phyloP scores from a whole-genome alignment of 805 yeast genomes.

The Saturnispora dispora region DNA sequence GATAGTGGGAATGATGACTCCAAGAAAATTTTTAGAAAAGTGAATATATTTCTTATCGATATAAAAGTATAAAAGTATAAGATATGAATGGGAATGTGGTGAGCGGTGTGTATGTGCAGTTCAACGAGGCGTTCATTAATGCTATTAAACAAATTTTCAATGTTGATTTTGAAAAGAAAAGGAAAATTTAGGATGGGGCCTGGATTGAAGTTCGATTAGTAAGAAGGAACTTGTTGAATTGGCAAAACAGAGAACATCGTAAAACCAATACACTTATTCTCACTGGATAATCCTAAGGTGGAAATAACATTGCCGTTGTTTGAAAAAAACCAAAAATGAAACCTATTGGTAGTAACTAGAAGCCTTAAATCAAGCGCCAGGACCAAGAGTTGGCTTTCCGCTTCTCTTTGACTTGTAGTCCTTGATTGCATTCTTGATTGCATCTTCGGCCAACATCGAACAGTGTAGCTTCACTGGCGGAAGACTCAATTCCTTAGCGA shows the following conservation, averaged over 20 bases:
- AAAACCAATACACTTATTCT: neutral
- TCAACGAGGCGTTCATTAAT: neutral
- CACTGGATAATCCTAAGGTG: neutral
- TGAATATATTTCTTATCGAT: neutral
- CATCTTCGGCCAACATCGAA: conserved; percentile 98
- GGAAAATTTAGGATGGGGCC: neutral
- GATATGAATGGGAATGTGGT: neutral
- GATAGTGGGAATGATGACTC: neutral
- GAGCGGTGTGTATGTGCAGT: neutral
- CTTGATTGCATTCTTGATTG: conserved; percentile 93
- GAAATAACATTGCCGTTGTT: neutral
- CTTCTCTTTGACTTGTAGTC: conserved; percentile 82
- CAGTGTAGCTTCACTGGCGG: conserved; percentile 98
- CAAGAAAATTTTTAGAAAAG: neutral
- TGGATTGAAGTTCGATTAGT: neutral
- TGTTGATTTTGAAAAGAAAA: neutral
- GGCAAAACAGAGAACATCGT: neutral
- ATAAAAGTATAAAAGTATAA: neutral
- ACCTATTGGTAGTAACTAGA: neutral
- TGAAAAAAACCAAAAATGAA: neutral
- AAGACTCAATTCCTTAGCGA: conserved; percentile 86
- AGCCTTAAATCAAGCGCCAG: conserved; percentile 30
- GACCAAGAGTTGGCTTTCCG: conserved; percentile 52
- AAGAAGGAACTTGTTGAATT: neutral
- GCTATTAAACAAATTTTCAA: neutral